Conservation (phyloP, 2,329 filamentous ascomycete species). For the Hymenoscyphus repandus region DNA sequence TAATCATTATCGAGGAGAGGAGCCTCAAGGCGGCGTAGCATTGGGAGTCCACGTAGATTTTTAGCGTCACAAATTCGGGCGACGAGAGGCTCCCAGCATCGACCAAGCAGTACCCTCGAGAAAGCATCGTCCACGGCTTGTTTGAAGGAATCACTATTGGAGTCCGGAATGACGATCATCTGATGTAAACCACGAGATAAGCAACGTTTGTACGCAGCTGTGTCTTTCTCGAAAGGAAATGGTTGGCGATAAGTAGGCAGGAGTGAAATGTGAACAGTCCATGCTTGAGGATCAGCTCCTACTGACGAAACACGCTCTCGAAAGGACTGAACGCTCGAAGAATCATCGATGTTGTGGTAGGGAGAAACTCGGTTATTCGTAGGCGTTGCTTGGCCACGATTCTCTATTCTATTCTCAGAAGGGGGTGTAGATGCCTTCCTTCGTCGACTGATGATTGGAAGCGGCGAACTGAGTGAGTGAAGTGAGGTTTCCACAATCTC, state of each 20-base stretch:
- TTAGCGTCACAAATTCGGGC: constrained; percentile 53
- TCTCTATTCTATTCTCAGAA: constrained; percentile 13
- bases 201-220: constrained; percentile 55
- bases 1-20: constrained; percentile 39
- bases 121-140: constrained; percentile 46
- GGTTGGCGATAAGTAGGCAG: constrained; percentile 48
- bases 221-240: constrained; percentile 58
- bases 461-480: neutral
- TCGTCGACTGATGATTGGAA: constrained; percentile 16
- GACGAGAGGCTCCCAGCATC: constrained; percentile 53
- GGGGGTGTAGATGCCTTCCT: constrained; percentile 29
- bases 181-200: constrained; percentile 55
- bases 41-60: constrained; percentile 50
- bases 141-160: constrained; percentile 44
- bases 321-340: constrained; percentile 20
- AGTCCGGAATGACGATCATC: constrained; percentile 48
- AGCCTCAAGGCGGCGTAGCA: constrained; percentile 49
- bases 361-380: constrained; percentile 3
- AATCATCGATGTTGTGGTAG: constrained; percentile 15
- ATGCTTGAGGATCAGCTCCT: constrained; percentile 36
- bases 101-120: constrained; percentile 42
- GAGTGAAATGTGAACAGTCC: constrained; percentile 57
- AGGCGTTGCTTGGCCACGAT: neutral
- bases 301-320: constrained; percentile 19
- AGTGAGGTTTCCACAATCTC: constrained; percentile 22